These are phyloP conservation scores for Canavalia ensiformis DNA, from an alignment of 306 rosid genomes.

Conservation along the genomic window DNA sequence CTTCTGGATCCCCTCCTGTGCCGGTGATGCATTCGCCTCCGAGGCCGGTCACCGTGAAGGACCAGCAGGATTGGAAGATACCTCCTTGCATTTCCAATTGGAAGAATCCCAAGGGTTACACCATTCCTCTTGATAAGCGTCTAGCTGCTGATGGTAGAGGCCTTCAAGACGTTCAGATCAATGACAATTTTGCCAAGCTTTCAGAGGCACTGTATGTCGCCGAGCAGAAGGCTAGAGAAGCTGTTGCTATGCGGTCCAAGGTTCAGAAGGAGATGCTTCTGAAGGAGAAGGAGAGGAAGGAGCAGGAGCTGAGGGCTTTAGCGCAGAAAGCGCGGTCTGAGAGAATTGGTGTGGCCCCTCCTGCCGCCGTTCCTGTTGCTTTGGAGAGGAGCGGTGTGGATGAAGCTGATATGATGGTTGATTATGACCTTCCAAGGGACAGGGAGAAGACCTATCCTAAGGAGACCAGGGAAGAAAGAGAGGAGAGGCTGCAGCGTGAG, in stretches of 20 bases:
- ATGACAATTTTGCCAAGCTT: slow-evolving; percentile 87
- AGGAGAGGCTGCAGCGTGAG: slow-evolving; percentile 71
- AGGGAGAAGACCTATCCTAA: slow-evolving; percentile 66
- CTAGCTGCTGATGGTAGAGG: slow-evolving; percentile 93
- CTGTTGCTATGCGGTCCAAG: slow-evolving; percentile 87
- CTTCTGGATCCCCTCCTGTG: slow-evolving; percentile 91
- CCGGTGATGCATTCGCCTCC: slow-evolving; percentile 97
- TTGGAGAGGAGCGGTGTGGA: slow-evolving; percentile 60
- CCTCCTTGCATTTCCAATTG: slow-evolving; percentile 94
- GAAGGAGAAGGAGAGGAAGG: slow-evolving; percentile 92
- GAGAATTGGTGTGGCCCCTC: slow-evolving; percentile 77
- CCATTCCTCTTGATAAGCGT: slow-evolving; percentile 90
- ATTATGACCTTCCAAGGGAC: slow-evolving; percentile 65
- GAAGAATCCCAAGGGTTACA: slow-evolving; percentile 96
- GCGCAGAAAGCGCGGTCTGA: slow-evolving; percentile 89
- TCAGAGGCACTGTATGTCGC: slow-evolving; percentile 86
- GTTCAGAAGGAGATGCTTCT: slow-evolving; percentile 88
- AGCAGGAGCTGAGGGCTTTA: slow-evolving; percentile 77
- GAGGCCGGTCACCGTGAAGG: slow-evolving; percentile 88
- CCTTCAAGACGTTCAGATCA: slow-evolving; percentile 90
- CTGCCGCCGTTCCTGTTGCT: slow-evolving; percentile 55
- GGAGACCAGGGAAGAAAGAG: slow-evolving; percentile 82
- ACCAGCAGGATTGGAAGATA: slow-evolving; percentile 95
- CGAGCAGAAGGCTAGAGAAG: slow-evolving; percentile 95
- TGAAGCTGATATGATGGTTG: slow-evolving; percentile 61